Conservation (phyloP, 164 flowering plant species). For the Vitis cinerea region DNA sequence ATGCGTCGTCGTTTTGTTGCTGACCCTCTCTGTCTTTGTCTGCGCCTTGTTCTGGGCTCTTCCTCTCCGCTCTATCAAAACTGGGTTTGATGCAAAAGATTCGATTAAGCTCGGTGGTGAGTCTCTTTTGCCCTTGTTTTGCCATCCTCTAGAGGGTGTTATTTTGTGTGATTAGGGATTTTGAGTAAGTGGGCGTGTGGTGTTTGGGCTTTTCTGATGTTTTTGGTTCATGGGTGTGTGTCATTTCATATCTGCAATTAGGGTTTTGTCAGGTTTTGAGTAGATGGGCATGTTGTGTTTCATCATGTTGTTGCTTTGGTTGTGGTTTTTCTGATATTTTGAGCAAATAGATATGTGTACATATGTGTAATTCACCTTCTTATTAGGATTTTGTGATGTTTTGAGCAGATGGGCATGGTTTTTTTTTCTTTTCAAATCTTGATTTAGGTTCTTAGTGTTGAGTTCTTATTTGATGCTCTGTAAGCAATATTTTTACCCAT, state of each 20-base stretch:
- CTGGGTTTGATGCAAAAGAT: constrained; percentile 43
- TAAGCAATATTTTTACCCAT: too few relatives aligned
- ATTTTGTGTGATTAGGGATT: constrained; percentile 7
- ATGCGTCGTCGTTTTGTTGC: constrained; percentile 50
- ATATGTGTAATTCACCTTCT: too few relatives aligned
- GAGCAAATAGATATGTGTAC: too few relatives aligned
- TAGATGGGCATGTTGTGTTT: neutral
- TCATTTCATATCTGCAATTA: neutral
- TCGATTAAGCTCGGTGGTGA: constrained; percentile 44
- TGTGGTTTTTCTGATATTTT: too few relatives aligned
- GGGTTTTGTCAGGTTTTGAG: constrained; percentile 2
- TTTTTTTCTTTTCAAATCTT: too few relatives aligned
- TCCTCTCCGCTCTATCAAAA: constrained; percentile 22
- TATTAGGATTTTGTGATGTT: too few relatives aligned
- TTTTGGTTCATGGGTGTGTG: constrained; percentile 1
- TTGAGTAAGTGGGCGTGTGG: neutral
- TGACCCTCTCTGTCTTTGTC: constrained; percentile 40
- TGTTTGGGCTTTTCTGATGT: constrained; percentile 10
- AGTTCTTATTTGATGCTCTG: too few relatives aligned
- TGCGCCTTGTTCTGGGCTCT: constrained; percentile 54
- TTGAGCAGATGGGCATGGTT: too few relatives aligned
- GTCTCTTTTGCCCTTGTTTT: neutral
- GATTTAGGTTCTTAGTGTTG: too few relatives aligned
- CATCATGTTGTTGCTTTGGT: too few relatives aligned
- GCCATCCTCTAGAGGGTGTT: neutral